Percentiles rank a stretch among this genome's conserved stretches.
Conservation (phyloP, 2,329 filamentous ascomycete genomes). For the Geoglossum cookeanum region DNA sequence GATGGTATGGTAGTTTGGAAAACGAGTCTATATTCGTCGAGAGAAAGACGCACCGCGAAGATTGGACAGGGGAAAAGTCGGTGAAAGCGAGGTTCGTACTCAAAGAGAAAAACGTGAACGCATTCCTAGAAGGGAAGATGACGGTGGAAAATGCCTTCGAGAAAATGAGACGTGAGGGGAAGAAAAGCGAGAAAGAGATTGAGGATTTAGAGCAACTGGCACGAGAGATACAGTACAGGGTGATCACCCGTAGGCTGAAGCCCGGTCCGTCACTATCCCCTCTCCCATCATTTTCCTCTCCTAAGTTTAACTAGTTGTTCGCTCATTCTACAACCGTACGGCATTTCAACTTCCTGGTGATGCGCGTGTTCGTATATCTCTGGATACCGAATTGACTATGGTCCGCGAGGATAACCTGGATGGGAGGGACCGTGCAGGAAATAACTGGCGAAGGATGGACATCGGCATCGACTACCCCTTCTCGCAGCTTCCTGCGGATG, state of each 20-base stretch:
- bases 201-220: constrained; percentile 79
- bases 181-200: constrained; percentile 83
- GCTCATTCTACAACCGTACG: constrained; percentile 95
- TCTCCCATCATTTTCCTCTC: background rate
- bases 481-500: constrained; percentile 63
- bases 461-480: constrained; percentile 96
- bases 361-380: constrained; percentile 84
- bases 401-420: constrained; percentile 87
- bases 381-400: constrained; percentile 94
- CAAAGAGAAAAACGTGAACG: constrained; percentile 95
- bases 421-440: constrained; percentile 51
- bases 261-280: background rate
- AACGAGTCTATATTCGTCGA: constrained; percentile 92
- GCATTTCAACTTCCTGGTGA: constrained; percentile 95
- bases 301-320: constrained; percentile 42
- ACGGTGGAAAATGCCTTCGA: constrained; percentile 83
- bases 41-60: constrained; percentile 92
- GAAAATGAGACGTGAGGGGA: constrained; percentile 86
- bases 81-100: constrained; percentile 90
- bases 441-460: constrained; percentile 94
- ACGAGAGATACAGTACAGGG: constrained; percentile 81
- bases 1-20: constrained; percentile 97
- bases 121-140: constrained; percentile 67
- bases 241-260: constrained; percentile 60
- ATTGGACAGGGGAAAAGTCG: constrained; percentile 98